Conservation (phyloP, 2,329 filamentous ascomycete species). For the Coniochaeta sp. region DNA sequence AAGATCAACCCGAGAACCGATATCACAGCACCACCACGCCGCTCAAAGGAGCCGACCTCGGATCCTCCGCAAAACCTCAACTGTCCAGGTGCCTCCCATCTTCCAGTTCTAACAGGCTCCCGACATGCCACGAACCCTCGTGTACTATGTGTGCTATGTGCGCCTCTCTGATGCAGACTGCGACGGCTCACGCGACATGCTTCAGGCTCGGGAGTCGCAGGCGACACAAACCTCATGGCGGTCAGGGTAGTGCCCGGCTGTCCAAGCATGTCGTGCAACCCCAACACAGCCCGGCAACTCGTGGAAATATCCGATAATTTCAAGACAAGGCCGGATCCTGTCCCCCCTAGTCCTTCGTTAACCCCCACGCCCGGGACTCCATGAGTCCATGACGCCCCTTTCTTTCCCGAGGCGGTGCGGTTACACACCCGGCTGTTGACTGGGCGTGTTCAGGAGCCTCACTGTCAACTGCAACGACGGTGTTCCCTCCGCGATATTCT, state of each 20-base stretch:
- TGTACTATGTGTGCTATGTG: too few relatives aligned
- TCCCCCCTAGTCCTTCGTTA: neutral
- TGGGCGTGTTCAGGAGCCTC: neutral
- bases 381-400: neutral
- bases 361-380: constrained; percentile 2
- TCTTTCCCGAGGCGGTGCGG: constrained; percentile 1
- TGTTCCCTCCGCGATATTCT: neutral
- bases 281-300: neutral
- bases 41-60: neutral
- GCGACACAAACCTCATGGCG: neutral
- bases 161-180: neutral
- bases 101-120: neutral
- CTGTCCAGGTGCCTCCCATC: neutral
- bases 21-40: neutral
- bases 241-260: neutral
- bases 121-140: neutral
- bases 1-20: too few relatives aligned
- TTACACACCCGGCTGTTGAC: constrained; percentile 2
- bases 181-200: neutral
- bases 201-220: neutral
- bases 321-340: neutral
- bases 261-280: constrained; percentile 1
- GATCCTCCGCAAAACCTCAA: neutral
- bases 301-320: neutral
- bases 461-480: neutral